phyloP scores from a whole-genome alignment of 805 yeast genomes.

The Ogataea trehaloabstinens region DNA sequence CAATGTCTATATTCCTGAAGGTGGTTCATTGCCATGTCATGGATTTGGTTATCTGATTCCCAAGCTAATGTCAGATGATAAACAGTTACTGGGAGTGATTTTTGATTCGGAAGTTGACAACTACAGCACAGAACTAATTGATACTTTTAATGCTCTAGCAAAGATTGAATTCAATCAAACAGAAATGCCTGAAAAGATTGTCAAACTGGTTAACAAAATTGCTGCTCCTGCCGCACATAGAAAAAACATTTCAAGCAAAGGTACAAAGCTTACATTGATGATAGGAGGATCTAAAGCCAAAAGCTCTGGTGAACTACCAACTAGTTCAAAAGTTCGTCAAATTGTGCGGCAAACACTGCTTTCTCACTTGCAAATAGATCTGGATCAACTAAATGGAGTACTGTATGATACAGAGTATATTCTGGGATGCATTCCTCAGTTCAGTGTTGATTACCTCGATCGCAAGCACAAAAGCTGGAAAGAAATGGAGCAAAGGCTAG shows the following conservation, averaged over 20 bases:
- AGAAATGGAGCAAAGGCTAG: constrained; percentile 34
- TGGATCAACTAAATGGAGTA: constrained; percentile 13
- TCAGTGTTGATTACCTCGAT: constrained; percentile 63
- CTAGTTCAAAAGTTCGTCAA: constrained; percentile 21
- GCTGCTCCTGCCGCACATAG: not conserved
- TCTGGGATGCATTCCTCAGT: constrained; percentile 74
- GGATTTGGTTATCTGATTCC: constrained; percentile 95
- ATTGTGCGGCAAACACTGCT: constrained; percentile 23
- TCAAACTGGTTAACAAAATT: constrained; percentile 18
- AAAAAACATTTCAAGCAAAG: not conserved
- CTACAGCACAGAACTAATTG: constrained; percentile 34
- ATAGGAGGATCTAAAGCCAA: constrained; percentile 61
- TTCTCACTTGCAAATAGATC: constrained; percentile 18
- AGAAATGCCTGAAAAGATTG: constrained; percentile 14
- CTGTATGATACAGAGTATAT: constrained; percentile 41
- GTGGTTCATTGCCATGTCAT: constrained; percentile 36
- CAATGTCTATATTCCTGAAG: constrained; percentile 58
- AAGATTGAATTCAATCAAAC: constrained; percentile 5
- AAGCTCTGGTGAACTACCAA: constrained; percentile 17
- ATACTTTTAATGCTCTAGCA: constrained; percentile 17
- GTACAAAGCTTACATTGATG: constrained; percentile 81
- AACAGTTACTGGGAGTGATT: constrained; percentile 76
- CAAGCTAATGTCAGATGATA: constrained; percentile 37
- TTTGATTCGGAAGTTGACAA: constrained; percentile 85
- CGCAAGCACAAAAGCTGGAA: constrained; percentile 35